phyloP scores from a whole-genome alignment of 164 flowering plant species.

The Piper longum region DNA sequence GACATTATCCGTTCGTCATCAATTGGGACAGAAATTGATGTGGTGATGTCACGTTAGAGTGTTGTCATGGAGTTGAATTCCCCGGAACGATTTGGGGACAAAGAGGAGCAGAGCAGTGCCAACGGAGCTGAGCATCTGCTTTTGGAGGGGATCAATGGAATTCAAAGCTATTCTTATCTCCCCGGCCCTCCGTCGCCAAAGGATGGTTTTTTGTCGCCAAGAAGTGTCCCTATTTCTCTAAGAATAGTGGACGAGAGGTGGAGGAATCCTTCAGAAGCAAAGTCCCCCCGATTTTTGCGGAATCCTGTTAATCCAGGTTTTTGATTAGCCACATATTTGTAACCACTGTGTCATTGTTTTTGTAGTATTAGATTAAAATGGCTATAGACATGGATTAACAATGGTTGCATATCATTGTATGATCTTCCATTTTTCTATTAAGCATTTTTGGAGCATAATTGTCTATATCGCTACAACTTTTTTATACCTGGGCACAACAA shows the following conservation, averaged over 20 bases:
- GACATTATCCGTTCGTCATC: no score
- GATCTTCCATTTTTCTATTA: not conserved
- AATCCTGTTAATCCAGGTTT: conserved; percentile 23
- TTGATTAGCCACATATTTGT: no score
- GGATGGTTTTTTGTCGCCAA: not conserved
- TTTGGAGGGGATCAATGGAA: not conserved
- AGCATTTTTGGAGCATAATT: no score
- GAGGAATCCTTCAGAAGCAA: conserved; percentile 13
- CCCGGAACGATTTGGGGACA: not conserved
- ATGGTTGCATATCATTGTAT: no score
- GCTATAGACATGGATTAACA: no score
- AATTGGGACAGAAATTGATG: not conserved
- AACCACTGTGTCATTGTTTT: no score
- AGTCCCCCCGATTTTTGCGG: conserved; percentile 12
- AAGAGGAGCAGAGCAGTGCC: not conserved
- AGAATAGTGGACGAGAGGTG: conserved; percentile 16
- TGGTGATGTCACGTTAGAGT: not conserved
- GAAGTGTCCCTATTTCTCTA: conserved; percentile 6
- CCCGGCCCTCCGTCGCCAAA: not conserved
- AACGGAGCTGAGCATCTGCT: not conserved
- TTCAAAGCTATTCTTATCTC: not conserved
- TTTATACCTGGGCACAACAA: no score
- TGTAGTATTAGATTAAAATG: not conserved
- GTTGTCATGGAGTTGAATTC: not conserved
- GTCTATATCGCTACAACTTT: no score